Evolutionary conservation across 768 basidiomycete species (phyloP).

Genomic region (Pleurotus eryngii): DNA sequence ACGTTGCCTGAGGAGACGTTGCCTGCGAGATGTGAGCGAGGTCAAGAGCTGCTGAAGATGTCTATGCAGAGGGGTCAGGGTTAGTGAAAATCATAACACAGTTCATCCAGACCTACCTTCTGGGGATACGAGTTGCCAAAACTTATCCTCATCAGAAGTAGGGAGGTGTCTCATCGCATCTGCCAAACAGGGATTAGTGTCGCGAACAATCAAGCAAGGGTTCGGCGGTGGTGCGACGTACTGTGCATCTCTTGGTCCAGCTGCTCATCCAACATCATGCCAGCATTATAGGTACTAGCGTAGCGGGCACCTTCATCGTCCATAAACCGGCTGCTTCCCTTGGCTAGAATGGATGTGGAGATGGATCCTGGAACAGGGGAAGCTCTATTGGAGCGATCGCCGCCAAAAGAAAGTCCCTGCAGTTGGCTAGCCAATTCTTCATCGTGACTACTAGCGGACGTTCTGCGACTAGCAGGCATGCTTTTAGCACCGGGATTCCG

Average conservation of each 20-base stretch:
- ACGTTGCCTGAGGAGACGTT: constrained; percentile 65
- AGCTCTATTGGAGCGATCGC: constrained; percentile 54
- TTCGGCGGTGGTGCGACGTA: constrained; percentile 34
- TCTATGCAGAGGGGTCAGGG: constrained; percentile 33
- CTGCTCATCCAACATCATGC: constrained; percentile 91
- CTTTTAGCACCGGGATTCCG: constrained; percentile 81
- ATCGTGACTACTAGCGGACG: constrained; percentile 84
- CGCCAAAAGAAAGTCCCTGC: constrained; percentile 66
- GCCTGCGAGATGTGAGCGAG: constrained; percentile 81
- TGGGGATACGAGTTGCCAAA: constrained; percentile 55
- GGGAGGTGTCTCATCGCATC: constrained; percentile 88
- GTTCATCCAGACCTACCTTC: constrained; percentile 47
- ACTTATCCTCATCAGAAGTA: constrained; percentile 90
- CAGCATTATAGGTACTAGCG: constrained; percentile 70
- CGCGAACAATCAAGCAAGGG: constrained; percentile 2
- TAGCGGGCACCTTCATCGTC: constrained; percentile 60
- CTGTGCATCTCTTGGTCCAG: constrained; percentile 94
- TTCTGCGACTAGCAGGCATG: constrained; percentile 89
- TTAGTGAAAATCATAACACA: constrained; percentile 1
- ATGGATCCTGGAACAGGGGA: constrained; percentile 54
- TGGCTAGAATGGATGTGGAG: constrained; percentile 50
- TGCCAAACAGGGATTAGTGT: constrained; percentile 26
- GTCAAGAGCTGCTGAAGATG: constrained; percentile 90
- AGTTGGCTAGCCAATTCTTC: constrained; percentile 77
- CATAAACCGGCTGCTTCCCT: constrained; percentile 48